A percentile compares a stretch with the other conserved stretches of the same genome.
Conservation (phyloP, 2,329 filamentous ascomycete species). For the Clarireedia paspali region DNA sequence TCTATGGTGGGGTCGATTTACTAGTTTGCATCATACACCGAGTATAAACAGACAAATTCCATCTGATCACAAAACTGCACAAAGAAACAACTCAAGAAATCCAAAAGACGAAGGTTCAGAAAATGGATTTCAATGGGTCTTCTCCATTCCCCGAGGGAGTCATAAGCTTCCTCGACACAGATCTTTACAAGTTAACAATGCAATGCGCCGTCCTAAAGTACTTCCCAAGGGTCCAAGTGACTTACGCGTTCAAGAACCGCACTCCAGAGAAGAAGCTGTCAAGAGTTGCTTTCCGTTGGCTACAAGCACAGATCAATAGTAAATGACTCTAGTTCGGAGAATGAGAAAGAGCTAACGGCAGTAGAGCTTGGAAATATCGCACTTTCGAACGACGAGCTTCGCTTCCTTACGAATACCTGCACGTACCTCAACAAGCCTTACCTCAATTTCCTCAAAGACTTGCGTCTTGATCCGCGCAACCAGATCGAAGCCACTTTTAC, state of each 20-base stretch:
- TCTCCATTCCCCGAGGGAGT: slow-evolving; percentile 67
- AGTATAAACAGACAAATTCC: too few relatives aligned
- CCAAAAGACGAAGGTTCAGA: slow-evolving; percentile 3
- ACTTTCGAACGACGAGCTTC: slow-evolving; percentile 70
- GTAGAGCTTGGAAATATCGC: slow-evolving; percentile 75
- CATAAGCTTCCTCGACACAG: slow-evolving; percentile 75
- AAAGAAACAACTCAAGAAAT: not conserved
- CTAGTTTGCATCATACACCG: not conserved
- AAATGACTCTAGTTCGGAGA: slow-evolving; percentile 25
- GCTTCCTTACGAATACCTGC: slow-evolving; percentile 71
- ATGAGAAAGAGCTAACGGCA: slow-evolving; percentile 21
- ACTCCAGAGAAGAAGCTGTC: slow-evolving; percentile 90
- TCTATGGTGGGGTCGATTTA: not conserved
- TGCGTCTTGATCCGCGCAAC: slow-evolving; percentile 71
- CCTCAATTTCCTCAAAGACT: slow-evolving; percentile 71
- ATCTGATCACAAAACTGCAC: not conserved
- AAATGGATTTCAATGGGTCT: slow-evolving; percentile 64
- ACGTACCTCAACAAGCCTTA: slow-evolving; percentile 73
- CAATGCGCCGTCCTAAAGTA: slow-evolving; percentile 94
- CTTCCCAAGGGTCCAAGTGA: slow-evolving; percentile 75
- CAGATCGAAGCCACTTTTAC: slow-evolving; percentile 61
- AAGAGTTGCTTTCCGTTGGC: slow-evolving; percentile 75
- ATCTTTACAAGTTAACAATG: slow-evolving; percentile 92
- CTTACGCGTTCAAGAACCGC: slow-evolving; percentile 91
- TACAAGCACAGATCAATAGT: slow-evolving; percentile 77